phyloP scores from a whole-genome alignment of 2,329 filamentous ascomycete species.

The Scedosporium apiospermum region DNA sequence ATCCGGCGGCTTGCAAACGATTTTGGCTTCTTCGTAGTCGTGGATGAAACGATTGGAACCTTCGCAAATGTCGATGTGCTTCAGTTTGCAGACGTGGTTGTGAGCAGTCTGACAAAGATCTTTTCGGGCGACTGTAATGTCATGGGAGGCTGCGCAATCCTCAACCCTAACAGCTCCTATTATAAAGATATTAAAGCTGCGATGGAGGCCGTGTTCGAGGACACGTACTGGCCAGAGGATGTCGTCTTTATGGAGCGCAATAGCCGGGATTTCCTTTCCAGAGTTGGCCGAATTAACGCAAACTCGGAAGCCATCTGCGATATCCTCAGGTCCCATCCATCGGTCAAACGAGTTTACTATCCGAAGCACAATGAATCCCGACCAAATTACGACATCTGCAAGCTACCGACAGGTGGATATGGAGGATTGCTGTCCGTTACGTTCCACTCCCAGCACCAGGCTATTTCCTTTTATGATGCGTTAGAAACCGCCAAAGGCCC shows the following conservation, averaged over 20 bases:
- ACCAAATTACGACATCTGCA: conserved; percentile 68
- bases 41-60: conserved; percentile 95
- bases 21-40: conserved; percentile 80
- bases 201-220: conserved; percentile 63
- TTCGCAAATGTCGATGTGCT: conserved; percentile 94
- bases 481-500: conserved; percentile 88
- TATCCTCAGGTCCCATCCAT: conserved; percentile 49
- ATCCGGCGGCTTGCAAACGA: conserved; percentile 70
- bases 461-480: conserved; percentile 74
- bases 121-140: conserved; percentile 98
- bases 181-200: conserved; percentile 60
- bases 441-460: conserved; percentile 61
- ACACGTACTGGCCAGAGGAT: conserved; percentile 92
- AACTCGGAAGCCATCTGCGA: conserved; percentile 80
- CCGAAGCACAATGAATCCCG: conserved; percentile 68
- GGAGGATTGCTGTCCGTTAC: conserved; percentile 81
- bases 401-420: conserved; percentile 68
- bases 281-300: conserved; percentile 74
- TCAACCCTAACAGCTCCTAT: conserved; percentile 58
- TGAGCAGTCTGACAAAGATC: conserved; percentile 91
- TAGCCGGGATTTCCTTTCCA: conserved; percentile 77
- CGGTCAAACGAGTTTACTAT: conserved; percentile 76
- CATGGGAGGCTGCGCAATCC: conserved; percentile 74
- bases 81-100: conserved; percentile 80
- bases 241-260: conserved; percentile 92